Evolutionary conservation across 306 rosid species (phyloP).

Genomic region (Ammopiptanthus mongolicus): DNA sequence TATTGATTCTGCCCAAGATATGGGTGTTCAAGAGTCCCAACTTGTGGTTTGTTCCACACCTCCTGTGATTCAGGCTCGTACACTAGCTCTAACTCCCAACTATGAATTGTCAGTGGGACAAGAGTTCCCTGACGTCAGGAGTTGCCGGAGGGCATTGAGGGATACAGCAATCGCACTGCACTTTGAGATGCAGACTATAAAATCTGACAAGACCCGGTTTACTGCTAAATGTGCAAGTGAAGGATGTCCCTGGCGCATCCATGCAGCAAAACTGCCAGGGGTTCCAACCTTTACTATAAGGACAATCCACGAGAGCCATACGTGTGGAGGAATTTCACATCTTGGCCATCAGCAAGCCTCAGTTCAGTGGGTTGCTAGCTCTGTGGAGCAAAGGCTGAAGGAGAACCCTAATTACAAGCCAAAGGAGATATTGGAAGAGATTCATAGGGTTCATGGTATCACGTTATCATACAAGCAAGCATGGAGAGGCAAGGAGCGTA

Average conservation of each 20-base stretch:
- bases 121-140: conserved; percentile 82
- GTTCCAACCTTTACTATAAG: conserved; percentile 82
- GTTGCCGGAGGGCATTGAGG: conserved; percentile 78
- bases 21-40: conserved; percentile 43
- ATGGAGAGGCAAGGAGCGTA: conserved; percentile 90
- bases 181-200: conserved; percentile 80
- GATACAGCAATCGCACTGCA: conserved; percentile 77
- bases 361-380: conserved; percentile 83
- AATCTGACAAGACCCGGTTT: conserved; percentile 84
- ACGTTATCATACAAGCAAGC: conserved; percentile 84
- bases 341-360: conserved; percentile 92
- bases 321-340: conserved; percentile 76
- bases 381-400: conserved; percentile 69
- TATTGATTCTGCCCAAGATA: conserved; percentile 51
- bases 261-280: conserved; percentile 84
- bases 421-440: conserved; percentile 82
- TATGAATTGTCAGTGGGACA: conserved; percentile 64
- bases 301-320: conserved; percentile 62
- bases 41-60: conserved; percentile 21
- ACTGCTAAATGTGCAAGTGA: conserved; percentile 87
- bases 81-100: conserved; percentile 37
- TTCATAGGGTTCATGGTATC: conserved; percentile 79
- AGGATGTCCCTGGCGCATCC: conserved; percentile 89
- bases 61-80: conserved; percentile 56
- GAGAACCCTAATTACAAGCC: conserved; percentile 85